Percentiles rank a stretch among this genome's conserved stretches.
These are phyloP conservation scores for Penicillium sp. DNA, from an alignment of 2,329 filamentous ascomycete species.

Conservation along the genomic window DNA sequence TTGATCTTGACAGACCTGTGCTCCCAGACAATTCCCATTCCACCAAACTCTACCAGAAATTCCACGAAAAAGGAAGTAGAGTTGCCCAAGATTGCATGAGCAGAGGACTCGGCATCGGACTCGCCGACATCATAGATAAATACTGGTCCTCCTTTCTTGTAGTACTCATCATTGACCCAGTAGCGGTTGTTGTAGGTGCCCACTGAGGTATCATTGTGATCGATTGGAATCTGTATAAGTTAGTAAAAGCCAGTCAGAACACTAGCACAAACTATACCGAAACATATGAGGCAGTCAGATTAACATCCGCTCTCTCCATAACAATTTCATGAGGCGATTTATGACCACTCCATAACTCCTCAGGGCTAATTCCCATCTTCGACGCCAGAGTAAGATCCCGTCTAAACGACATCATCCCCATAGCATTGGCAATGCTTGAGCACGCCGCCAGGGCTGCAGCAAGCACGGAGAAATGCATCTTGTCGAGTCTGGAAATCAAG, in stretches of 20 bases:
- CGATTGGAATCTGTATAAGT: conserved; percentile 28
- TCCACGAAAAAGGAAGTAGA: conserved; percentile 28
- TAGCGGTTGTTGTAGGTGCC: conserved; percentile 53
- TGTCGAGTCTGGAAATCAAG: background rate
- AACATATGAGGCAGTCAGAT: conserved; percentile 3
- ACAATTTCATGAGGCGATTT: conserved; percentile 6
- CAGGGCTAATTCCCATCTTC: conserved; percentile 16
- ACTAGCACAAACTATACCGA: conserved; percentile 2
- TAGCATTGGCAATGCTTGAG: conserved; percentile 4
- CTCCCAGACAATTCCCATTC: conserved; percentile 40
- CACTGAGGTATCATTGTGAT: conserved; percentile 33
- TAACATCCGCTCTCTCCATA: background rate
- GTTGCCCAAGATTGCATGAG: conserved; percentile 33
- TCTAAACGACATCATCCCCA: conserved; percentile 5
- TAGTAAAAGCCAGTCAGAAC: background rate
- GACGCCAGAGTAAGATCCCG: conserved; percentile 17
- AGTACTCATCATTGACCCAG: conserved; percentile 51
- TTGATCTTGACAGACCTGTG: conserved; percentile 33
- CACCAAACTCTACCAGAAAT: conserved; percentile 35
- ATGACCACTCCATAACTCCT: conserved; percentile 7
- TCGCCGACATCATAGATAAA: conserved; percentile 49
- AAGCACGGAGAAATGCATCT: conserved; percentile 7
- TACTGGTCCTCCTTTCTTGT: conserved; percentile 53
- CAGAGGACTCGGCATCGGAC: conserved; percentile 37
- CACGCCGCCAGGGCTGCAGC: conserved; percentile 6